phyloP scores from a whole-genome alignment of 805 yeast species.

The Clavispora fructus region DNA sequence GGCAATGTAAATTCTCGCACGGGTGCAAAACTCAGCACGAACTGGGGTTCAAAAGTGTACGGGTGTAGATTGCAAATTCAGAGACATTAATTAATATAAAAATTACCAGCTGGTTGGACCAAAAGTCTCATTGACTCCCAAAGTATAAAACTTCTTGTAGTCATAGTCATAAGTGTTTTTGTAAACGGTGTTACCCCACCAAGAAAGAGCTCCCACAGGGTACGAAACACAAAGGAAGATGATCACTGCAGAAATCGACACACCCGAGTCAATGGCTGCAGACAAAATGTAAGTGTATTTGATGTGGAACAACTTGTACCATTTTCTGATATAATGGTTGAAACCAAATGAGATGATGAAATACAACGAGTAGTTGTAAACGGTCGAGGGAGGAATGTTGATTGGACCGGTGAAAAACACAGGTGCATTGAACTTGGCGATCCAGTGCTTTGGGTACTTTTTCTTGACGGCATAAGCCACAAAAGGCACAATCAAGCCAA shows the following conservation, averaged over 20 bases:
- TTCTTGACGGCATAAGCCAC: slow-evolving; percentile 1
- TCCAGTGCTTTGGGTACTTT: slow-evolving; percentile 3
- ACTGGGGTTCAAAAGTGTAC: background rate
- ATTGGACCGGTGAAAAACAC: slow-evolving; percentile 10
- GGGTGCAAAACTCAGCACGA: slow-evolving; percentile 9
- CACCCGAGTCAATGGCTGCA: slow-evolving; percentile 15
- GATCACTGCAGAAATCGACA: slow-evolving; percentile 3
- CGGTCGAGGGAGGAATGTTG: slow-evolving; percentile 15
- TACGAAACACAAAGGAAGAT: slow-evolving; percentile 10
- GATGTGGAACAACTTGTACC: slow-evolving; percentile 10
- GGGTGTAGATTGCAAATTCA: too few species aligned
- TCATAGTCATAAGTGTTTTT: slow-evolving; percentile 9
- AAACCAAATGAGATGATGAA: slow-evolving; percentile 12
- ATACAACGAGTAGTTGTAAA: slow-evolving; percentile 15
- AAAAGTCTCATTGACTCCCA: slow-evolving; percentile 10
- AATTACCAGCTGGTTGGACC: slow-evolving; percentile 11
- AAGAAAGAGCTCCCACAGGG: slow-evolving; percentile 12
- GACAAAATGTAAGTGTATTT: slow-evolving; percentile 11
- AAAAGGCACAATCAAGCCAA: slow-evolving; percentile 4
- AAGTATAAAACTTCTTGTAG: slow-evolving; percentile 7
- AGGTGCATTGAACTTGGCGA: slow-evolving; percentile 3
- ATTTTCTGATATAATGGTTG: slow-evolving; percentile 10
- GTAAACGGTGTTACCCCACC: slow-evolving; percentile 16
- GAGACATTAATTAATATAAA: background rate
- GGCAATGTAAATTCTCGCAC: slow-evolving; percentile 26